phyloP scores from a whole-genome alignment of 2,329 filamentous ascomycete genomes.

The Penicillium sclerotigenum region DNA sequence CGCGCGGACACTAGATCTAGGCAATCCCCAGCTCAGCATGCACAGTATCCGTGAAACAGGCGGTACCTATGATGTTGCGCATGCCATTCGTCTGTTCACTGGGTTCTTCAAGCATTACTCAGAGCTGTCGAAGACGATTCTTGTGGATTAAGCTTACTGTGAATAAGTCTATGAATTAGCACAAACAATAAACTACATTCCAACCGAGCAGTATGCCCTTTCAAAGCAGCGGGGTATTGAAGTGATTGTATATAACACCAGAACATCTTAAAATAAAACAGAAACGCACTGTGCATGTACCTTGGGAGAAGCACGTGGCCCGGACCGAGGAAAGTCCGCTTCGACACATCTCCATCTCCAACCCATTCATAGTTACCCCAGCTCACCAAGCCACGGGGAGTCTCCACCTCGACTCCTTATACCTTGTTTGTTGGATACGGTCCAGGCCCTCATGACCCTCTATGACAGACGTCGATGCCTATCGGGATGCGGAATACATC shows the following conservation, averaged over 20 bases:
- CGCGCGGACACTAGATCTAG: conserved; percentile 83
- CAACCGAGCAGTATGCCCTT: background rate
- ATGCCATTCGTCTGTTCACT: conserved; percentile 80
- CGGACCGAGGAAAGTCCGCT: conserved; percentile 21
- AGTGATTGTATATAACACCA: background rate
- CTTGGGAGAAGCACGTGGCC: conserved; percentile 16
- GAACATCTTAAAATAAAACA: background rate
- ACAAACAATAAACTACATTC: background rate
- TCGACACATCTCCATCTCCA: background rate
- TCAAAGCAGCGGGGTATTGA: background rate
- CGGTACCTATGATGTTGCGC: conserved; percentile 80
- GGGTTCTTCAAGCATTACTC: conserved; percentile 84
- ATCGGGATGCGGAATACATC: conserved; percentile 48
- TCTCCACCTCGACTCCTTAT: conserved; percentile 4
- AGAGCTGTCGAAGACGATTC: conserved; percentile 74
- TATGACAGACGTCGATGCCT: conserved; percentile 47
- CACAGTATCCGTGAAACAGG: conserved; percentile 94
- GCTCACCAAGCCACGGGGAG: conserved; percentile 8
- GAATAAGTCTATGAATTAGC: background rate
- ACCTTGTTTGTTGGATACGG: conserved; percentile 15
- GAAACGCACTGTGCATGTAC: background rate
- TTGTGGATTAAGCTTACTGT: conserved; percentile 64
- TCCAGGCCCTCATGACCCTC: conserved; percentile 44
- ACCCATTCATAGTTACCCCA: background rate
- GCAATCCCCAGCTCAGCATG: conserved; percentile 94